These are phyloP conservation scores for Claviceps digitariae DNA, from an alignment of 2,329 filamentous ascomycete genomes.

Conservation along the genomic window DNA sequence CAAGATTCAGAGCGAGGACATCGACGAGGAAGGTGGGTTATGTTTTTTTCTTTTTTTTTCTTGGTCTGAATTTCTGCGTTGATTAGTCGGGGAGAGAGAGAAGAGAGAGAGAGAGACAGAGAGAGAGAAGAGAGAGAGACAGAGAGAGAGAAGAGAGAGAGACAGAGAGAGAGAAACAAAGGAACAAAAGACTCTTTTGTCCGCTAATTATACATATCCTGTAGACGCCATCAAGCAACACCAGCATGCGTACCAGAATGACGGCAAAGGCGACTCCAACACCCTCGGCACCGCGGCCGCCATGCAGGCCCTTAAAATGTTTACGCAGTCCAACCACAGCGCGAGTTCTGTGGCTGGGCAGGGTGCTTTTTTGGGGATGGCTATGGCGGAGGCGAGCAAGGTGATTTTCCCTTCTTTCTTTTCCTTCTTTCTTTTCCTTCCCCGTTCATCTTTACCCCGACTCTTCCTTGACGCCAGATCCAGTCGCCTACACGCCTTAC, in stretches of 20 bases:
- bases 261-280: constrained; percentile 31
- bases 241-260: constrained; percentile 53
- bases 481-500: no score
- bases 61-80: no score
- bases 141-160: no score
- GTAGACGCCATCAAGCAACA: constrained; percentile 60
- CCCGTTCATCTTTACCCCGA: no score
- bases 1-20: constrained; percentile 32
- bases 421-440: neutral
- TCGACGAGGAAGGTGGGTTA: constrained; percentile 34
- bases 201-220: neutral
- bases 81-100: no score
- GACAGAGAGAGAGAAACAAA: no score
- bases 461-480: no score
- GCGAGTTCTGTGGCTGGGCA: constrained; percentile 41
- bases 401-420: constrained; percentile 26
- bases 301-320: constrained; percentile 71
- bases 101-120: no score
- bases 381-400: constrained; percentile 79
- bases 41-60: neutral
- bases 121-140: no score
- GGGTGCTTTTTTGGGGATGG: constrained; percentile 70
- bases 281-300: constrained; percentile 61
- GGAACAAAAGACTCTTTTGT: no score
- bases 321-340: constrained; percentile 44